Evolutionary conservation across 257 asterid genomes (phyloP).

Genomic region (Ligustrum vulgare): DNA sequence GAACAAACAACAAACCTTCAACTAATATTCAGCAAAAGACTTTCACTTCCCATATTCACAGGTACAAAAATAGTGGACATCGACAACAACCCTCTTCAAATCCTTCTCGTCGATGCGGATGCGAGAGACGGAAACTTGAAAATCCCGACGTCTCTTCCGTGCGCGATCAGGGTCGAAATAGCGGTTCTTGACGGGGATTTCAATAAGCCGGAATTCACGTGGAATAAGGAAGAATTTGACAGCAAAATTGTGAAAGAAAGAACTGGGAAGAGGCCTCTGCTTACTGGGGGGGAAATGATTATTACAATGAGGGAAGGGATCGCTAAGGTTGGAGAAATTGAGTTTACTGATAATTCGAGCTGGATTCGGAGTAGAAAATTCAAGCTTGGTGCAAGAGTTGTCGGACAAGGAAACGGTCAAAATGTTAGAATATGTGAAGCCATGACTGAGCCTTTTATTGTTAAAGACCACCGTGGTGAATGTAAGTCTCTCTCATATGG

Average conservation of each 20-base stretch:
- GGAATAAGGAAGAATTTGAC: conserved; percentile 43
- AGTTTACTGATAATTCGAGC: conserved; percentile 73
- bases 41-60: conserved; percentile 57
- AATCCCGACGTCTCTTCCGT: conserved; percentile 30
- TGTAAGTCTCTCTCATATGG: conserved; percentile 40
- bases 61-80: conserved; percentile 45
- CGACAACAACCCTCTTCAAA: conserved; percentile 44
- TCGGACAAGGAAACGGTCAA: conserved; percentile 7
- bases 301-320: conserved; percentile 51
- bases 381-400: conserved; percentile 62
- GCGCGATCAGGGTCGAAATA: conserved; percentile 46
- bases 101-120: conserved; percentile 45
- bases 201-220: conserved; percentile 18
- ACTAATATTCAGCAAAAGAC: conserved; percentile 36
- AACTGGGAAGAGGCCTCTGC: conserved; percentile 60
- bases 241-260: conserved; percentile 52
- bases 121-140: not conserved
- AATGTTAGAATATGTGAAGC: conserved; percentile 43
- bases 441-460: conserved; percentile 58
- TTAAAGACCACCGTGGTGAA: conserved; percentile 82
- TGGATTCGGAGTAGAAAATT: conserved; percentile 72
- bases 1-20: conserved; percentile 23
- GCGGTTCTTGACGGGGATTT: conserved; percentile 73
- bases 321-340: conserved; percentile 51
- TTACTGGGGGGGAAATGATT: conserved; percentile 56